Base-by-base conservation (phyloP, 83 land plant species). In the Isoetes engelmannii region DNA sequence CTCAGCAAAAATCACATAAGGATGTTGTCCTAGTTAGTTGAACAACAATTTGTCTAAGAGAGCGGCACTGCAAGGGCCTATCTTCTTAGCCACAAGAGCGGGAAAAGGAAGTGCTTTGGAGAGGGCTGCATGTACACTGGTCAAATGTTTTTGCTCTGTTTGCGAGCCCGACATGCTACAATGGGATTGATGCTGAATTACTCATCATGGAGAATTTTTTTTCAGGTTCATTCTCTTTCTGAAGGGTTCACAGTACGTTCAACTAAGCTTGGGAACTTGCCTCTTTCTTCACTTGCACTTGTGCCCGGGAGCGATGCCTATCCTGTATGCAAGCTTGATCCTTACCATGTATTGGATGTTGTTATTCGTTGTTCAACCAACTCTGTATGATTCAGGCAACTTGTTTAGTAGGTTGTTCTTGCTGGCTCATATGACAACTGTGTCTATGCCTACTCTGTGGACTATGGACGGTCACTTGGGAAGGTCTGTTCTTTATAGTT, bases 381-480 rank as follows among this genome's bases (percentile, higher is more conserved):
- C 48, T 44, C 15, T 43, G 53, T 42, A 15, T 62, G 13, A 15
- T 17, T 51, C 17, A 48, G 20, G 18, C 45, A 51, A n/a, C 74
- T 69, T 55, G 44, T 57, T 64, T 44, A 41, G 54, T 67, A 81
- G 84, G 65, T 65, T 47, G 74, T 78, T 5, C 66, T 78, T 45
- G 84, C 78, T 53, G 84, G 84, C 10, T 81, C 84, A 18, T 76
- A 74, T 71, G 82, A 81, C 61, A 74, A 81, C 61, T 78, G 77
- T 67, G 65, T 81, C 18, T 78, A 81, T 74, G 74, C 77, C 10
- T 81, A 81, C 63, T 81, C 81, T 6, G 84, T 78, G 48, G 81
- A 81, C 65, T 78, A 81, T 81, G 82, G 80, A 4, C 76, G 82
- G 60, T 64, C 74, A 37, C 62, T 81, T 45, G 81, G 82, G n/a